Conservation (phyloP, 805 yeast species). For the Grigorovia yakushimaensis region DNA sequence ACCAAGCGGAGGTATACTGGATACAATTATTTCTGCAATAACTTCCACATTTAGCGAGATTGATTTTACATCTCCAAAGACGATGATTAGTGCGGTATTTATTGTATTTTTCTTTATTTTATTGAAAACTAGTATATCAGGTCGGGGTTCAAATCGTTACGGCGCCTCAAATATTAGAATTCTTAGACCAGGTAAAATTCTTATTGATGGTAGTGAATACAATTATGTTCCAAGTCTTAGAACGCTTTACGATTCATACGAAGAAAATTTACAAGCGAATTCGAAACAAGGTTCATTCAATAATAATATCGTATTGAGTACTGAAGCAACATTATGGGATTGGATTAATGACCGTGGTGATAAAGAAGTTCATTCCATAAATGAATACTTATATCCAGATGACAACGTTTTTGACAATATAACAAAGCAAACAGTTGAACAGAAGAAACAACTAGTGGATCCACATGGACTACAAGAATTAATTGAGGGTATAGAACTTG, state of each 20-base stretch:
- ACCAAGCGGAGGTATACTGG: neutral
- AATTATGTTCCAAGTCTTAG: slow-evolving; percentile 34
- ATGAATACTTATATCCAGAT: slow-evolving; percentile 3
- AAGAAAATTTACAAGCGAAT: slow-evolving; percentile 11
- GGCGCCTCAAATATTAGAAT: slow-evolving; percentile 7
- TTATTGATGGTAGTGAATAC: slow-evolving; percentile 31
- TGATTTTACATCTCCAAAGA: slow-evolving; percentile 13
- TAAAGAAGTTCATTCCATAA: slow-evolving; percentile 1
- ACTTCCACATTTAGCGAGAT: slow-evolving; percentile 6
- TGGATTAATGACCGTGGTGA: slow-evolving; percentile 49
- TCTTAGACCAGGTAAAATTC: slow-evolving; percentile 18
- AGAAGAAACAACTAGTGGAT: slow-evolving; percentile 3
- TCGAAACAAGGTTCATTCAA: slow-evolving; percentile 7
- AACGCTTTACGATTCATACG: slow-evolving; percentile 25
- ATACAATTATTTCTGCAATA: neutral
- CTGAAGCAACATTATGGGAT: slow-evolving; percentile 59
- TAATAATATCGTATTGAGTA: slow-evolving; percentile 28
- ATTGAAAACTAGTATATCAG: neutral
- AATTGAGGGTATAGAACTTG: slow-evolving; percentile 19
- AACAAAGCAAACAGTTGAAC: neutral
- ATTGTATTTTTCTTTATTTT: slow-evolving; percentile 2
- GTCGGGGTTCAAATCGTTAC: neutral
- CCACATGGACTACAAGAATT: slow-evolving; percentile 17
- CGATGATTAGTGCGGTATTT: slow-evolving; percentile 8
- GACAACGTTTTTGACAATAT: neutral